These are phyloP conservation scores for Saccharum hybrid DNA, from an alignment of 202 grass and related monocot species.

Conservation along the genomic window DNA sequence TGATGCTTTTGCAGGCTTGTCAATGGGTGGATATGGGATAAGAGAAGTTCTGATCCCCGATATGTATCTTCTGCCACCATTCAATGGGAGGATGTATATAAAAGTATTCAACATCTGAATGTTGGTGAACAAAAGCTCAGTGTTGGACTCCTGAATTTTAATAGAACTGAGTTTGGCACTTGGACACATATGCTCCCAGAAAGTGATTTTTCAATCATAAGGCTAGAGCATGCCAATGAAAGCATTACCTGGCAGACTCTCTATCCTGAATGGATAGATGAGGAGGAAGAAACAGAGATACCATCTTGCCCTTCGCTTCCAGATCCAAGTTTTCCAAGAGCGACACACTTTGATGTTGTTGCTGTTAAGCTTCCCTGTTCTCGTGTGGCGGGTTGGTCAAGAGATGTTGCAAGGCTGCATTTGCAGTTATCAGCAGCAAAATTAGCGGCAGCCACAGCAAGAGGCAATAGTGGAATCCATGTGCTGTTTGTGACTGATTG, in stretches of 20 bases:
- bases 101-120: slow-evolving; percentile 51
- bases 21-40: slow-evolving; percentile 93
- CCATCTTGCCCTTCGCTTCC: slow-evolving; percentile 71
- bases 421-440: slow-evolving; percentile 86
- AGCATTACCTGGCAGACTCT: slow-evolving; percentile 79
- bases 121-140: slow-evolving; percentile 57
- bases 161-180: slow-evolving; percentile 65
- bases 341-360: slow-evolving; percentile 64
- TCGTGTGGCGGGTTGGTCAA: slow-evolving; percentile 62
- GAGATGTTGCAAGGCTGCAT: slow-evolving; percentile 84
- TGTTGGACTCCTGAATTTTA: slow-evolving; percentile 86
- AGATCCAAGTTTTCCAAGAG: slow-evolving; percentile 58
- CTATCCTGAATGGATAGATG: slow-evolving; percentile 97
- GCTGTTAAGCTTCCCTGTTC: slow-evolving; percentile 89
- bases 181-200: slow-evolving; percentile 70
- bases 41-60: slow-evolving; percentile 70
- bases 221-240: slow-evolving; percentile 62
- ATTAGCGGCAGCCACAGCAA: slow-evolving; percentile 56
- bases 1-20: slow-evolving; percentile 67
- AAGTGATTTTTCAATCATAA: slow-evolving; percentile 62
- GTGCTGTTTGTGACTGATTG: slow-evolving; percentile 87
- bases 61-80: slow-evolving; percentile 61
- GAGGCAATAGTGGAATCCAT: slow-evolving; percentile 53
- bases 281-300: slow-evolving; percentile 93
- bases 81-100: slow-evolving; percentile 74